Base-by-base conservation (phyloP, 441 rosid species). In the Brassica hybrid region DNA sequence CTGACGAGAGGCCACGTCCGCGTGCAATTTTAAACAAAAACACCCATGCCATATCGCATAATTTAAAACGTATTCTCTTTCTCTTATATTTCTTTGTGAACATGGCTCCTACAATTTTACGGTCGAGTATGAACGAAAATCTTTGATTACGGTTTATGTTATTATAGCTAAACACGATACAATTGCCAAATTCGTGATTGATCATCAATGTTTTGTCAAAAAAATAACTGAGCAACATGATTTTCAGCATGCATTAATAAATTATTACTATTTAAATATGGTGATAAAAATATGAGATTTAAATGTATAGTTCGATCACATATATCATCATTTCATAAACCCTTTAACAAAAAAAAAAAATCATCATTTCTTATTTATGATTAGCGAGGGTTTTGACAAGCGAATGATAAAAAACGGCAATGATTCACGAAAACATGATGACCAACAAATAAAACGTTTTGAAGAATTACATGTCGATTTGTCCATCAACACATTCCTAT, bases 1-100 rank as follows among this genome's bases (percentile, higher is more conserved):
- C 73, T 66, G 59, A 67, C 69, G 67, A 59, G 45, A 58, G 32
- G 69, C 63, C 81, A 72, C 81, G 73, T 73, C n/a, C 25, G 6
- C 3, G 2, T 64, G 17, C 59, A 56, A 17, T 70, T 69, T 21
- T 16, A 48, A 63, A 62, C 36, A 21, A 65, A 70, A 70, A 54
- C 69, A 57, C 67, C 61, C 67, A 71, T 71, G 80, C 65, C 19
- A 64, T 16, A 32, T 76, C 62, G 17, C 54, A 68, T 43, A 59
- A 18, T 18, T 68, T 48, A 52, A 25, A 30, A 62, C 57, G 65
- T 69, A 69, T 69, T 74, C 34, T 64, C 54, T 4, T 32, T 8
- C 34, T 8, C 19, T 50, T 50, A 14, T 4, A 13, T 14, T 16
- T 32, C 41, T 16, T 38, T 17, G 4, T 41, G 56, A 50, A 50